These are phyloP conservation scores for Teunomyces pallodes DNA, from an alignment of 805 yeast genomes.

Conservation along the genomic window DNA sequence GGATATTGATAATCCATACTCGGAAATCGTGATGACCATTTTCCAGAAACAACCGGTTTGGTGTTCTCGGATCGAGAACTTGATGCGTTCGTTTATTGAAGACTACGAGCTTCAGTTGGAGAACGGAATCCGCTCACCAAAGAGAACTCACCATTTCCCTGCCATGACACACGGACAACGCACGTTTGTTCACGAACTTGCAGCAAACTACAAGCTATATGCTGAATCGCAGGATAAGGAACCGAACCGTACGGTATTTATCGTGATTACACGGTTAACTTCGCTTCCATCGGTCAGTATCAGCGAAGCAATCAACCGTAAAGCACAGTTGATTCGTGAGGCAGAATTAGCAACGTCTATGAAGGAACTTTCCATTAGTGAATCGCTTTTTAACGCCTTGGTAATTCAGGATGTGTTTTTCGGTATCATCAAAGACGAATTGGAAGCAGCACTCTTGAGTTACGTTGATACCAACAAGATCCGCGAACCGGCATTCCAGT, in stretches of 20 bases:
- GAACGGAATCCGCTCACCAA: conserved; percentile 15
- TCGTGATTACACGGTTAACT: conserved; percentile 38
- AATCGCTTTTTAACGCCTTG: conserved; percentile 50
- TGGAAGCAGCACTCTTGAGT: conserved; percentile 31
- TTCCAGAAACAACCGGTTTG: conserved; percentile 60
- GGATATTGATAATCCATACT: conserved; percentile 34
- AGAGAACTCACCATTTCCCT: conserved; percentile 56
- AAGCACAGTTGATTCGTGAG: conserved; percentile 17
- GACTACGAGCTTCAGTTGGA: conserved; percentile 23
- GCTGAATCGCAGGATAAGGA: conserved; percentile 80
- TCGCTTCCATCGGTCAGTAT: conserved; percentile 45
- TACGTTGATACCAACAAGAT: conserved; percentile 22
- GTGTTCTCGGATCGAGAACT: conserved; percentile 63
- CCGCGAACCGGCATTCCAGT: conserved; percentile 30
- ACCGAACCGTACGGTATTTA: conserved; percentile 70
- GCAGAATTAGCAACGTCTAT: conserved; percentile 19
- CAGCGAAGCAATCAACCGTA: conserved; percentile 36
- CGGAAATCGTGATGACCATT: conserved; percentile 44
- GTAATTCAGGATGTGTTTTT: conserved; percentile 50
- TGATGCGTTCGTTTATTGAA: conserved; percentile 48
- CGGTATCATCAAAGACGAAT: conserved; percentile 49
- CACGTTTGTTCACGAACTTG: conserved; percentile 65
- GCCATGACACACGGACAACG: conserved; percentile 74
- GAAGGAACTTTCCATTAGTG: conserved; percentile 20
- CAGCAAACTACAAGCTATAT: conserved; percentile 55